Conservation (phyloP, 148 eudicot genomes). For the Hydrangea macrophylla region DNA sequence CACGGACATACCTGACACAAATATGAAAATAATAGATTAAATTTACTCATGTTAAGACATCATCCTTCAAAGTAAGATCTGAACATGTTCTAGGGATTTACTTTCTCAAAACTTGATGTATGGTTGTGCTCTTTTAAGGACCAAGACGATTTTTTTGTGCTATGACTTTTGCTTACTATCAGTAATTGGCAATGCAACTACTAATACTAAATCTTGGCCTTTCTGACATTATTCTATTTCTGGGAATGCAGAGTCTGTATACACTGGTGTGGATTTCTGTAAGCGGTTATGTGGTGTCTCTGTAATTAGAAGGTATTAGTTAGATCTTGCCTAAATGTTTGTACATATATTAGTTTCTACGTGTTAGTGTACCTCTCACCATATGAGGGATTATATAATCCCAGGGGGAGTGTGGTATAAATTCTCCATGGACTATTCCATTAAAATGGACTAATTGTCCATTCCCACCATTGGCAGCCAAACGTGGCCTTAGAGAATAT, state of each 20-base stretch:
- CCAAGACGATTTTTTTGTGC: no score
- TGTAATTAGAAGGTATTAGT: constrained; percentile 70
- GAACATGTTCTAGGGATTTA: no score
- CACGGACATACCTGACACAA: not conserved
- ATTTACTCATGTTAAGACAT: no score
- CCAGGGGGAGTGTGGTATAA: no score
- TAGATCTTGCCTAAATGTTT: not conserved
- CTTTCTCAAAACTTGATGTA: no score
- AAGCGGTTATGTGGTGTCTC: constrained; percentile 96
- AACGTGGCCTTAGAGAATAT: no score
- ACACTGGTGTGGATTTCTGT: constrained; percentile 94
- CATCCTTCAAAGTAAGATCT: no score
- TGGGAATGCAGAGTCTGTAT: constrained; percentile 65
- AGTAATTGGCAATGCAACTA: not conserved
- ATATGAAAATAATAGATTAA: not conserved
- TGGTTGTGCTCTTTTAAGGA: no score
- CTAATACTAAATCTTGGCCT: not conserved
- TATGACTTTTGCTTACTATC: not conserved
- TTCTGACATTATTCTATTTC: not conserved
- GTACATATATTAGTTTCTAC: not conserved
- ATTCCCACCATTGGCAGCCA: no score
- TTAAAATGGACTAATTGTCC: no score
- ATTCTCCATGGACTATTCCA: no score
- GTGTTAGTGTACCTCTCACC: not conserved
- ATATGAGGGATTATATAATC: not conserved